Evolutionary conservation across 2,329 filamentous ascomycete species (phyloP), one percentile per base, ranked within the genome.

Genomic region (Tricladium varicosporioides): DNA sequence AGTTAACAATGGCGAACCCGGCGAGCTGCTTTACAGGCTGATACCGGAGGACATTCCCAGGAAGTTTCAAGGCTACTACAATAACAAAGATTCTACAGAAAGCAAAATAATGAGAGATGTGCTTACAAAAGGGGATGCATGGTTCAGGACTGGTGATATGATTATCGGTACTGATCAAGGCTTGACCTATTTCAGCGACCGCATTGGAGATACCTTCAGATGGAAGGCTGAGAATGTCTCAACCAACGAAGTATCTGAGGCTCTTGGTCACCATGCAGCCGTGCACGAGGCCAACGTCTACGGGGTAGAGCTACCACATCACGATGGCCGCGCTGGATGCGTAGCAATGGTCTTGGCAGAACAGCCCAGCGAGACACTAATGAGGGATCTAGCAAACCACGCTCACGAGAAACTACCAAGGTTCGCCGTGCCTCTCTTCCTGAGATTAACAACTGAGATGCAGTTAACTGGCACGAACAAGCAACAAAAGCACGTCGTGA

Each of bases 201-300:
- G 88, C 48, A 87, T 91, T 60, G 88, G 88, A 54, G 88, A 91
- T 68, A 91, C 88, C 0, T 91, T 87, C 74, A 82, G 88, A 49
- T 91, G 88, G 88, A 91, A 94, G 75, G 86, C 85, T 51, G 89
- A 93, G 72, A 93, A 93, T 65, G 88, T 93, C 1, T 91, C 88
- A 2, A 92, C 89, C 0, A 85, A 82, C 50, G 91, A 96, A 71
- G 92, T 96, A 15, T 82, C 87, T n/a, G 83, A 92, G 68, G 83
- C 84, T 0, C 73, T 96, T 0, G 87, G 89, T 13, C 73, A 77
- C 0, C 87, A 92, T 68, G 76, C 85, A 0, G 76, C 77, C 1
- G 78, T 96, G 13, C 76, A 80, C 32, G 91, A 96, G 74, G 88
- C 89, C 32, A 95, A 95, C 65, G 91, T 96, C 27, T 96, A 95